Evolutionary conservation across 2,329 filamentous ascomycete species (phyloP).

Genomic region (Ascochyta clinopodiicola): DNA sequence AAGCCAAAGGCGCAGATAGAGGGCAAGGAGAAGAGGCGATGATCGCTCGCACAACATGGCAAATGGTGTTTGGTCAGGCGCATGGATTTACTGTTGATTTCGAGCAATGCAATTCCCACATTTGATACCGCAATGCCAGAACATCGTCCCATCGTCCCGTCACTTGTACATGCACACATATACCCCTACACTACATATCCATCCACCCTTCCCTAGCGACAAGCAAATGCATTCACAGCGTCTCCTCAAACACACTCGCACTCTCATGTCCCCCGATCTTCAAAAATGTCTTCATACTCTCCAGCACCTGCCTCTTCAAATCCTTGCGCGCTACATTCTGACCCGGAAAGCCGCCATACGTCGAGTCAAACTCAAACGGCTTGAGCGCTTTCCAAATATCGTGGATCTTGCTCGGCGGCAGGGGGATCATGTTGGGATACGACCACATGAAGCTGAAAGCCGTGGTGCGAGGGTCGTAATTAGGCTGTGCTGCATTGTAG

Average conservation of each 20-base stretch:
- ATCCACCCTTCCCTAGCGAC: neutral
- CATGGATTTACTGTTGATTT: neutral
- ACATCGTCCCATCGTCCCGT: neutral
- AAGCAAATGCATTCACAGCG: neutral
- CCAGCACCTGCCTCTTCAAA: conserved; percentile 70
- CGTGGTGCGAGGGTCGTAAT: conserved; percentile 53
- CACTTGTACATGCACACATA: neutral
- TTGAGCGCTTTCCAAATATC: conserved; percentile 74
- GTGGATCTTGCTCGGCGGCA: conserved; percentile 67
- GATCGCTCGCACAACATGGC: neutral
- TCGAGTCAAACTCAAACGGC: conserved; percentile 66
- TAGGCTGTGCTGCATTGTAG: conserved; percentile 49
- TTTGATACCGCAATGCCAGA: neutral
- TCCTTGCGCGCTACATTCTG: conserved; percentile 64
- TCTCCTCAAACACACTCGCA: conserved; percentile 50
- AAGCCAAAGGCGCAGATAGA: conserved; percentile 52
- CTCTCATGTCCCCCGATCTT: conserved; percentile 56
- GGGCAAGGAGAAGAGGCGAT: conserved; percentile 21
- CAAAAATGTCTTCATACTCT: conserved; percentile 79
- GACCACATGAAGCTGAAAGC: conserved; percentile 78
- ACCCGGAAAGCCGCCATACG: conserved; percentile 71
- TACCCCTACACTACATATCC: neutral
- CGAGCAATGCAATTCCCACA: neutral
- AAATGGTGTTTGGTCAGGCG: neutral
- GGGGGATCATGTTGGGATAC: conserved; percentile 64